Evolutionary conservation across 257 asterid genomes (phyloP), one percentile per base, ranked within the genome.

Genomic region (Nicotiana otophora): DNA sequence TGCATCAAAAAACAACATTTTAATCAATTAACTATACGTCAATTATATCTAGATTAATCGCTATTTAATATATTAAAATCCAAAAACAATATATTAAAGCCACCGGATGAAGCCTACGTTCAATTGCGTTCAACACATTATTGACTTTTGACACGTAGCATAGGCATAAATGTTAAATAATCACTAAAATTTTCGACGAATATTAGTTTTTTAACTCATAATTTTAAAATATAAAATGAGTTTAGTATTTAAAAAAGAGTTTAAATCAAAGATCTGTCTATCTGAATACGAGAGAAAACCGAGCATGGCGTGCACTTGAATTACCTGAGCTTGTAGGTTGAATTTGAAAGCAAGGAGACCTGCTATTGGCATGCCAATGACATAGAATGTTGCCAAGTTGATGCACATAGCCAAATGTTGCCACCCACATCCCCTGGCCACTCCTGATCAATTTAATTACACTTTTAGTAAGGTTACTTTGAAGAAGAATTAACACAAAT

Each of bases 351-450:
- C 94, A 14, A 95, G 93, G 26, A 93, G 26, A 42, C 54, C 68
- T 20, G 96, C 90, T 46, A 93, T 78, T 9, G 92, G 84, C 93
- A 93, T 91, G 69, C 98, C 98, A 39, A 95, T 83, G 75, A 83
- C 23, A 84, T 95, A 95, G 82, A 87, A 93, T 2, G 90, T 85
- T 10, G 87, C 97, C 84, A 93, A 72, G 85, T 91, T 93, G 53
- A 92, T 89, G 26, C 81, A 75, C 86, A 90, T 87, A 1, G 86
- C 97, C 75, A 89, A 84, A 84, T 90, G 92, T 88, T 93, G 98
- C 94, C 92, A 89, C 34, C 97, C 98, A 60, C 96, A 89, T 8
- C 97, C 98, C 86, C 98, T 89, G 0, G 91, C 92, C 58, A 91
- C 98, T 83, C 97, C 98, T 95, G 81, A n/a, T 84, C 16, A 23